Base-by-base conservation (phyloP, 169 alveolate genomes). In the Plasmodium relictum region DNA sequence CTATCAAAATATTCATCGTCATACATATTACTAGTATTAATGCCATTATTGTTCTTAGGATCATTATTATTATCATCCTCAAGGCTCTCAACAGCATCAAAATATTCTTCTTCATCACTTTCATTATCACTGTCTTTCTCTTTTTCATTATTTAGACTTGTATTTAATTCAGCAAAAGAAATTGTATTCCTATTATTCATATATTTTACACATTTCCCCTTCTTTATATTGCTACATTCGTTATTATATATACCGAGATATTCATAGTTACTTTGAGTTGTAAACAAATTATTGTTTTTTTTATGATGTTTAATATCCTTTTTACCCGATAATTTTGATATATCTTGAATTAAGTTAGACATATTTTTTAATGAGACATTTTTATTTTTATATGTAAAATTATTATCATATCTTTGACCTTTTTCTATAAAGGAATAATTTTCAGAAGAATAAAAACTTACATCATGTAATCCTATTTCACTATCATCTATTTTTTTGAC, bases 381-480 rank as follows among this genome's bases (percentile, higher is more conserved):
- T 9, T 14, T 9, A 16, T 56, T 14, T 56, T 24, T 50, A 26
- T 63, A 5, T 48, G 58, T 48, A 14, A 14, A 48, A 48, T 2
- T 48, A 14, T 37, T 14, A 18, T n/a, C 22, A 59, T 31, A 45
- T 31, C 52, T 48, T 62, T 26, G 42, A 6, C n/a, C 58, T 24
- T 45, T 45, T 41, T 76, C 89, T 37, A 48, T 31, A 16, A 76
- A 76, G 44, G 42, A 62, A 18, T 76, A 45, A 62, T 76, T 2
- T 42, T 26, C 48, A n/a, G 54, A 65, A 2, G 42, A 0, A 26
- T 76, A 41, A 18, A 76, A 76, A 44, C 24, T 76, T 37, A 58
- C 22, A 45, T 69, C 31, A 31, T 65, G 31, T 6, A 76, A 44
- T 10, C 69, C 73, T 12, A 16, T 63, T 10, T 76, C 73, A 24